phyloP scores from a whole-genome alignment of 2,329 filamentous ascomycete genomes.

The Sporothrix variecibatus region DNA sequence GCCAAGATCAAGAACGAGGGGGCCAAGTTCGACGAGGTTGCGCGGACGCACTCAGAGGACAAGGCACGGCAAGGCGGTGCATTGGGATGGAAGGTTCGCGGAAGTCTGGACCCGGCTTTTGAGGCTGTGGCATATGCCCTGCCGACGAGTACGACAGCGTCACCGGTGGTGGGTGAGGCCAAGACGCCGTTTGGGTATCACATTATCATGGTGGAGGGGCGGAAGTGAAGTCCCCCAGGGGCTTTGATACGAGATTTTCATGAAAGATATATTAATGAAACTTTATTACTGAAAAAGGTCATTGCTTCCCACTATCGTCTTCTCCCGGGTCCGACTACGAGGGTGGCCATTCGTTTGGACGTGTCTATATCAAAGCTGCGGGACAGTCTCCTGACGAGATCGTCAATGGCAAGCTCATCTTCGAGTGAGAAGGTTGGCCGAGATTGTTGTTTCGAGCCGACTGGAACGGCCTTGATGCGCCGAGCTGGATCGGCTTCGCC shows the following conservation, averaged over 20 bases:
- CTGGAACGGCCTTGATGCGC: background rate
- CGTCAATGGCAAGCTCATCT: background rate
- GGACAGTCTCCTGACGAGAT: background rate
- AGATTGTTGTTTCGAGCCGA: background rate
- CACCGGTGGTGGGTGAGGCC: slow-evolving; percentile 66
- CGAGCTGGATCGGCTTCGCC: background rate
- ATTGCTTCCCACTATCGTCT: background rate
- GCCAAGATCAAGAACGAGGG: slow-evolving; percentile 63
- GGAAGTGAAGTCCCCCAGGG: slow-evolving; percentile 48
- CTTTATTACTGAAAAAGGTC: background rate
- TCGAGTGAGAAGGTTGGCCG: background rate
- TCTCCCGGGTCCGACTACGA: background rate
- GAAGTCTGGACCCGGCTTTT: slow-evolving; percentile 67
- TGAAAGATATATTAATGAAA: background rate
- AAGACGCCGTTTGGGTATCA: slow-evolving; percentile 79
- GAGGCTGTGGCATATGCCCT: slow-evolving; percentile 72
- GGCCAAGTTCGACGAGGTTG: slow-evolving; percentile 73
- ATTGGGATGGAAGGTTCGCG: slow-evolving; percentile 72
- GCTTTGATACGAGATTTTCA: too few relatives aligned
- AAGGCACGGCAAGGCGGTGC: slow-evolving; percentile 72
- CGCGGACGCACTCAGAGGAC: slow-evolving; percentile 72
- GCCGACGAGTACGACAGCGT: slow-evolving; percentile 64
- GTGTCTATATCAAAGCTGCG: slow-evolving; percentile 1
- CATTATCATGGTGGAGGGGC: slow-evolving; percentile 72
- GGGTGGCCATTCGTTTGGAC: background rate